These are phyloP conservation scores for Alternaria conjuncta DNA, from an alignment of 2,329 filamentous ascomycete species.

Conservation along the genomic window DNA sequence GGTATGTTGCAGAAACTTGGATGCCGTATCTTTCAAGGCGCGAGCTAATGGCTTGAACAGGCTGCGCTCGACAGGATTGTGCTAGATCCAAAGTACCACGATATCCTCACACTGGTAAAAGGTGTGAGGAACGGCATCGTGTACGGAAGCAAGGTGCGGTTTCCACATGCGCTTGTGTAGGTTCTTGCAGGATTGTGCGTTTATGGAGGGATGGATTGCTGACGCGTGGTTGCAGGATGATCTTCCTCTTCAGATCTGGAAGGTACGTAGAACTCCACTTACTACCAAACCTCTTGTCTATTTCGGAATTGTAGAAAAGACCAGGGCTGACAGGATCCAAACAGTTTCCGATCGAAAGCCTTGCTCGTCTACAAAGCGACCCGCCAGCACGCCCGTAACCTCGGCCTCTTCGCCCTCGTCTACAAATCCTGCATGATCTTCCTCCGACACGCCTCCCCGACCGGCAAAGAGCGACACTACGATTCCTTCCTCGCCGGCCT, in stretches of 20 bases:
- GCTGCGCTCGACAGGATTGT: slow-evolving; percentile 75
- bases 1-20: slow-evolving; percentile 15
- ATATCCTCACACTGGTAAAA: slow-evolving; percentile 85
- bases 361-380: slow-evolving; percentile 84
- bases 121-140: slow-evolving; percentile 95
- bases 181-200: slow-evolving; percentile 13
- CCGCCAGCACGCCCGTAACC: slow-evolving; percentile 85
- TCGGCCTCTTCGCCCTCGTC: slow-evolving; percentile 87
- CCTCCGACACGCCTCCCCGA: slow-evolving; percentile 64
- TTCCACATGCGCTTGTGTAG: slow-evolving; percentile 92
- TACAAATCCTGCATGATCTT: slow-evolving; percentile 86
- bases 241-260: slow-evolving; percentile 93
- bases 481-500: slow-evolving; percentile 88
- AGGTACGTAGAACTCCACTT: slow-evolving; percentile 62
- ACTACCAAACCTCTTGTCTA: background rate
- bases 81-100: slow-evolving; percentile 84
- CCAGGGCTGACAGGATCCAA: slow-evolving; percentile 6
- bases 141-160: slow-evolving; percentile 96
- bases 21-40: background rate
- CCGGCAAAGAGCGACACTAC: slow-evolving; percentile 69
- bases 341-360: slow-evolving; percentile 74
- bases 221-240: slow-evolving; percentile 70
- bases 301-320: background rate
- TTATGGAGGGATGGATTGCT: background rate
- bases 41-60: slow-evolving; percentile 52